These are phyloP conservation scores for Aristolochia californica DNA, from an alignment of 164 flowering plant genomes.

Conservation along the genomic window DNA sequence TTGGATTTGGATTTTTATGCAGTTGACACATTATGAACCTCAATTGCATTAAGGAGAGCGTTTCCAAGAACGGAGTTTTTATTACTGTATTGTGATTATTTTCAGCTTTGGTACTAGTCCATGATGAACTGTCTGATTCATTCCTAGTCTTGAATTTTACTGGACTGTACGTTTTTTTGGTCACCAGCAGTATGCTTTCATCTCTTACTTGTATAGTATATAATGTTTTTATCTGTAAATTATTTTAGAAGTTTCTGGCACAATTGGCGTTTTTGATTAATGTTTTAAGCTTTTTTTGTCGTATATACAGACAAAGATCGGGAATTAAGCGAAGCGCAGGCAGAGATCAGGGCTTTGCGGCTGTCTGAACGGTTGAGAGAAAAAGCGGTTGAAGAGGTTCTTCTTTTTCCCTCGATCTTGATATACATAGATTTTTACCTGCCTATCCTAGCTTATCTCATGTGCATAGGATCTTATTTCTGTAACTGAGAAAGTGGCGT, in stretches of 20 bases:
- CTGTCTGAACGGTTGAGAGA: constrained; percentile 63
- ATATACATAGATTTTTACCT: background rate
- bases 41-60: too few species aligned
- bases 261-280: background rate
- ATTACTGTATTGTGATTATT: too few species aligned
- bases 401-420: background rate
- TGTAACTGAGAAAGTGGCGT: too few species aligned
- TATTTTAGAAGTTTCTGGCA: background rate
- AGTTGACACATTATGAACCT: too few species aligned
- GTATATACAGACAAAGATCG: constrained; percentile 61
- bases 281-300: background rate
- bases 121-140: too few species aligned
- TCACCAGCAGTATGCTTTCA: too few species aligned
- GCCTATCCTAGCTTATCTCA: background rate
- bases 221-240: background rate
- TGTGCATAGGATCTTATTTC: too few species aligned
- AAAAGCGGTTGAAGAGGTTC: constrained; percentile 86
- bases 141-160: too few species aligned
- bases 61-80: too few species aligned
- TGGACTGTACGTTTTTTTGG: too few species aligned
- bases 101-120: too few species aligned
- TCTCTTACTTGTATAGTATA: background rate
- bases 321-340: constrained; percentile 72
- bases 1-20: too few species aligned
- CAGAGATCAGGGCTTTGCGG: constrained; percentile 78